A percentile compares a stretch with the other conserved stretches of the same genome.
These are phyloP conservation scores for Mychonastes homosphaera DNA, from an alignment of 139 green algal species.

Conservation along the genomic window DNA sequence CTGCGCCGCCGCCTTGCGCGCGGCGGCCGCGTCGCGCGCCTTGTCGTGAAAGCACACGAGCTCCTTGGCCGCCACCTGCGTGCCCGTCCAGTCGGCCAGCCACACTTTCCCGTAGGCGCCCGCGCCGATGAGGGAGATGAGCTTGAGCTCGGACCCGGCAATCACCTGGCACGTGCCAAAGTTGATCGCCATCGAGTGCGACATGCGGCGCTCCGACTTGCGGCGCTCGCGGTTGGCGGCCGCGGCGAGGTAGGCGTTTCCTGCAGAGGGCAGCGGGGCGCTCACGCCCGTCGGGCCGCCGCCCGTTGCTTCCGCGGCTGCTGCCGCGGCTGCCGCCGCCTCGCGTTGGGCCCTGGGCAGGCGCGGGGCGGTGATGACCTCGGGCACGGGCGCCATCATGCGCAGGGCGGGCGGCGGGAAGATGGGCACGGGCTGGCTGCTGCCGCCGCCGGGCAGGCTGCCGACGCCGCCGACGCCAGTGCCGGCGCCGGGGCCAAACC, in stretches of 20 bases:
- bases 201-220: constrained; percentile 17
- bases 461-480: no score
- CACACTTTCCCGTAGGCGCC: constrained; percentile 47
- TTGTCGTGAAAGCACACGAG: constrained; percentile 22
- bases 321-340: not conserved
- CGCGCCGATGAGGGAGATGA: constrained; percentile 28
- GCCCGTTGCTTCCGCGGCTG: not conserved
- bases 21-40: constrained; percentile 9
- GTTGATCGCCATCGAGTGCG: not conserved
- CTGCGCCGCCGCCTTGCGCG: not conserved
- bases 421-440: not conserved
- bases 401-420: not conserved
- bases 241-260: no score
- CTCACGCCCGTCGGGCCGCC: no score
- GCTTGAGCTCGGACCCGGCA: constrained; percentile 24
- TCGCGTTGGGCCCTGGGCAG: not conserved
- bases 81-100: constrained; percentile 43
- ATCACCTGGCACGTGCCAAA: constrained; percentile 33
- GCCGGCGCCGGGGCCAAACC: no score
- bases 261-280: no score
- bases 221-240: constrained; percentile 7
- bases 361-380: constrained; percentile 1
- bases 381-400: not conserved
- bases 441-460: constrained; percentile 5
- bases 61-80: constrained; percentile 48